Evolutionary conservation across 2,329 filamentous ascomycete species (phyloP), one percentile per base, ranked within the genome.

Genomic region (Pyrenophora tritici-repentis): DNA sequence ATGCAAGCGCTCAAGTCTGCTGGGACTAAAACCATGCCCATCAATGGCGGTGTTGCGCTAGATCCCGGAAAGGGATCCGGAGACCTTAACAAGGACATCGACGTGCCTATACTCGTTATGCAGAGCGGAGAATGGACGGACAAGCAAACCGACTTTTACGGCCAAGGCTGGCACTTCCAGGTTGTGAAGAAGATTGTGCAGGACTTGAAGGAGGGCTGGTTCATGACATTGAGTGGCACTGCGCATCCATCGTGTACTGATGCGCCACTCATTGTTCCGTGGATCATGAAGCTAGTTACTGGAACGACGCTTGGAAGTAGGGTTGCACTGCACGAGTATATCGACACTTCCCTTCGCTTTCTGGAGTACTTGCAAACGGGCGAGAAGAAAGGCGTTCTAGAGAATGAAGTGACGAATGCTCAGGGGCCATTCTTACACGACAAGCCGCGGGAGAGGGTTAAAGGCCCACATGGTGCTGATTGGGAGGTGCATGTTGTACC

Each of bases 61-160:
- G 86, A 89, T 66, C 86, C 86, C 0, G 86, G 86, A 44, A 89
- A 89, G 68, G 73, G 75, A 2, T 85, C 81, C 55, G 86, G 86
- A 0, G 82, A 77, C 0, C 75, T 88, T 9, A 88, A 88, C 70
- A 66, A 76, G 50, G 77, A 86, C 34, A 77, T 87, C 54, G 62
- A 76, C 24, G 81, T 86, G 1, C 85, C 86, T 1, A 66, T 85
- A 2, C 71, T 88, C 39, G 75, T 88, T 22, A 75, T 88, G 33
- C 83, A 89, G 71, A 87, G 84, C 40, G 79, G 84, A 53, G 82
- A 84, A 6, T 89, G 86, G 86, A 86, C 83, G 29, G 76, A 76
- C 29, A 74, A 75, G n/a, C 70, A 75, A 51, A 80, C 77, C 29
- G 63, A 84, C 39, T 88, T 88, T 72, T 85, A 83, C 58, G 84